Base-by-base conservation (phyloP, 179 eudicot species). In the Pouteria campechiana region DNA sequence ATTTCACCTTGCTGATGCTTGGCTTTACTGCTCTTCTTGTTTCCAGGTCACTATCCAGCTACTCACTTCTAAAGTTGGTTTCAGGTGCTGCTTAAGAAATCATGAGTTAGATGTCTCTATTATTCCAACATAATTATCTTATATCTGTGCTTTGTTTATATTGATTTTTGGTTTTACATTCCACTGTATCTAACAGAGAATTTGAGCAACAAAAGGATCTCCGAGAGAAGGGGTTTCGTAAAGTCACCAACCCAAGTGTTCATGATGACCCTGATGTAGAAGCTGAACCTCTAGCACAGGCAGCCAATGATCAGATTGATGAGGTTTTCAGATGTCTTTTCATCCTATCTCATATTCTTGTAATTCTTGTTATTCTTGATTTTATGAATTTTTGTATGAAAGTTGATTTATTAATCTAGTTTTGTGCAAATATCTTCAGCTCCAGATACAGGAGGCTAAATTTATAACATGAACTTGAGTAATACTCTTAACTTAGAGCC, bases 11-110 rank as follows among this genome's bases (percentile, higher is more conserved):
- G n/a, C n/a, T n/a, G n/a, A n/a, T n/a, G n/a, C n/a, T n/a, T n/a
- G n/a, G n/a, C n/a, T 63, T 55, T 40, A 44, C 34, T 34, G 16
- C 46, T 16, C 50, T 41, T 25, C 39, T n/a, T 45, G 44, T 25
- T 77, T 40, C 60, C 92, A 92, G 99, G 87, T 92, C 44, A 79
- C 92, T 7, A 72, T 92, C 54, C 96, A 92, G 77, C 84, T 92
- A 52, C 65, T 92, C 41, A 87, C 96, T 40, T 79, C 96, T 5
- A 87, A 87, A 67, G 79, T 92, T 30, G 94, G 99, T 61, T 92
- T 87, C 72, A 87, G 99, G 99, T 87, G n/a, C 36, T 17, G 8
- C 37, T 41, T 37, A n/a, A 9, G 46, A 31, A 24, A 21, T 18
- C 33, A 44, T 15, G 36, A 55, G 17, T n/a, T 35, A 28, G 33